These are phyloP conservation scores for Epicoccum nigrum DNA, from an alignment of 2,329 filamentous ascomycete genomes.

Conservation along the genomic window DNA sequence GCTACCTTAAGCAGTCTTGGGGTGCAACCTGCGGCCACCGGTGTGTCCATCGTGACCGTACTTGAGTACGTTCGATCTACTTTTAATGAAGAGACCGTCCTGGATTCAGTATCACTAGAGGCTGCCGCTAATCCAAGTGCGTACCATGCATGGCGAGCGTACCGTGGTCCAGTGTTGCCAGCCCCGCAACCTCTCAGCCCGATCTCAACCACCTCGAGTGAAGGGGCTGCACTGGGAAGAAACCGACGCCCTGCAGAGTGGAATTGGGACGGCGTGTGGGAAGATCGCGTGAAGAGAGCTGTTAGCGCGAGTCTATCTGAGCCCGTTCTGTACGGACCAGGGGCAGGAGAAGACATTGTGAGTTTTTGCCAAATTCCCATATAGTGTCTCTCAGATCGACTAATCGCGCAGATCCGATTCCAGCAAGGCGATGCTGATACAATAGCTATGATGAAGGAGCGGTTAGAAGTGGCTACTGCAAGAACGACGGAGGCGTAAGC, in stretches of 20 bases:
- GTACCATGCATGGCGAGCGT: slow-evolving; percentile 89
- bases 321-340: slow-evolving; percentile 74
- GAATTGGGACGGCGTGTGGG: slow-evolving; percentile 99
- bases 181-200: slow-evolving; percentile 36
- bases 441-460: slow-evolving; percentile 39
- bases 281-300: slow-evolving; percentile 81
- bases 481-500: slow-evolving; percentile 21
- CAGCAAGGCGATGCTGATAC: slow-evolving; percentile 43
- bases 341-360: slow-evolving; percentile 73
- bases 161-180: slow-evolving; percentile 59
- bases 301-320: slow-evolving; percentile 80
- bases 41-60: slow-evolving; percentile 59
- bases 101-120: slow-evolving; percentile 80
- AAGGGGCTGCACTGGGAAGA: slow-evolving; percentile 49
- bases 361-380: background rate
- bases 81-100: slow-evolving; percentile 76
- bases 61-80: slow-evolving; percentile 81
- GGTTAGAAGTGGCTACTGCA: slow-evolving; percentile 29
- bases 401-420: slow-evolving; percentile 44
- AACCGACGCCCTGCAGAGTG: slow-evolving; percentile 77
- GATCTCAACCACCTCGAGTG: slow-evolving; percentile 22
- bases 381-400: background rate
- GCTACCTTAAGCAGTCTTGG: slow-evolving; percentile 15
- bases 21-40: slow-evolving; percentile 10
- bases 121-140: slow-evolving; percentile 89